Evolutionary conservation across 2,329 filamentous ascomycete genomes (phyloP), one percentile per base, ranked within the genome.

Genomic region (Curvularia verruculosa): DNA sequence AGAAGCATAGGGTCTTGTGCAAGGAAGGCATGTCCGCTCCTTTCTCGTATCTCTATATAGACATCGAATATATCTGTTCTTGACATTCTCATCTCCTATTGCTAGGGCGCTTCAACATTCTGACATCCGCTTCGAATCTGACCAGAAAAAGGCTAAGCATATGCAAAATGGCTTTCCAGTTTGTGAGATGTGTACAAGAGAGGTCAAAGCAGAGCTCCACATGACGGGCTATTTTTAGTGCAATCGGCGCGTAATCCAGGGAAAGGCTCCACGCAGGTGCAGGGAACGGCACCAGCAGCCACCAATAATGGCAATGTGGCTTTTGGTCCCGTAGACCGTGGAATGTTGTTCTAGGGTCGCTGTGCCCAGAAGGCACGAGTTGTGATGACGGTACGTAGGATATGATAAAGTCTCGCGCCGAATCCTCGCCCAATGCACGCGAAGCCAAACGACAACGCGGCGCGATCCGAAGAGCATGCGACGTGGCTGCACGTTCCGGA

Each of bases 151-250:
- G 21, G 31, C 39, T 29, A 4, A 24, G 15, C n/a, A n/a, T 44
- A 19, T 24, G 34, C 39, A 19, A 19, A 29, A 45, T 48, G 24
- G 56, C 40, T 15, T 18, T 37, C 49, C 15, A 46, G 34, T 31
- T 18, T 29, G 19, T 19, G 41, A 36, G 29, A 26, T 43, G 21
- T n/a, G 46, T 54, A 50, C 51, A 29, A 41, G 45, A 47, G 36
- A 43, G 23, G 37, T 41, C 8, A 21, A 23, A 44, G 49, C 54
- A 31, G 37, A 37, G 41, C 10, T 46, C 28, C 18, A 44, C 40
- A 34, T 13, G n/a, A 39, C 10, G 23, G 26, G 52, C 59, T 61
- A 63, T 61, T 63, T 63, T 61, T 63, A 63, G 61, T 18, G 19
- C 39, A 19, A 34, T 41, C 44, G 44, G 49, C 50, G 51, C 55